These are phyloP conservation scores for Adiantum capillusveneris DNA, from an alignment of 75 land plant genomes.

Conservation along the genomic window DNA sequence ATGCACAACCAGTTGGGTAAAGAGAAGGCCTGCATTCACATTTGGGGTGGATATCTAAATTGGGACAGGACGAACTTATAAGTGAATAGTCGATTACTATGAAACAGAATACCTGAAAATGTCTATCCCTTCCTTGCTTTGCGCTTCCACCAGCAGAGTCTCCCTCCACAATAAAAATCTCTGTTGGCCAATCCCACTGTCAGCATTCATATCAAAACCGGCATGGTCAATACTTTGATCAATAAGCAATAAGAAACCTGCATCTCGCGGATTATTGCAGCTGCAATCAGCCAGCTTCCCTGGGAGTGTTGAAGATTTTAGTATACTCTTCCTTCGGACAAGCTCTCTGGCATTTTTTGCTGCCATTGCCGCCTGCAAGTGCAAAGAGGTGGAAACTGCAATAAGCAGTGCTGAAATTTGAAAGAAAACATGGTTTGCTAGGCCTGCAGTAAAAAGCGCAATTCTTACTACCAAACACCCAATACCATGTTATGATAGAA, in stretches of 20 bases:
- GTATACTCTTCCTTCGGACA: slow-evolving; percentile 81
- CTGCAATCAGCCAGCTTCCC: slow-evolving; percentile 97
- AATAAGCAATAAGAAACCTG: slow-evolving; percentile 34
- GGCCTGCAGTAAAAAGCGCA: too few species aligned
- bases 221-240: too few species aligned
- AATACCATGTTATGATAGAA: background rate
- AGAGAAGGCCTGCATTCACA: too few species aligned
- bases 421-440: background rate
- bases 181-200: slow-evolving; percentile 33
- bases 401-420: background rate
- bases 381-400: background rate
- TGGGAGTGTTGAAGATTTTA: slow-evolving; percentile 85
- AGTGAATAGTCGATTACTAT: too few species aligned
- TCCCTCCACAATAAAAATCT: slow-evolving; percentile 97
- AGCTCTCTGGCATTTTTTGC: slow-evolving; percentile 94
- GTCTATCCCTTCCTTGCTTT: slow-evolving; percentile 94
- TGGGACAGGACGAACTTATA: too few species aligned
- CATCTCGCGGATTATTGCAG: slow-evolving; percentile 69
- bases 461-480: too few species aligned
- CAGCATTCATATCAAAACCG: too few species aligned
- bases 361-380: slow-evolving; percentile 81
- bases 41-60: too few species aligned
- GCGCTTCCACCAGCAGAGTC: slow-evolving; percentile 99
- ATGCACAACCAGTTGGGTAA: too few species aligned
- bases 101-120: slow-evolving; percentile 81